Evolutionary conservation across 257 asterid genomes (phyloP), one percentile per base, ranked within the genome.

Genomic region (Solanum commersonii): DNA sequence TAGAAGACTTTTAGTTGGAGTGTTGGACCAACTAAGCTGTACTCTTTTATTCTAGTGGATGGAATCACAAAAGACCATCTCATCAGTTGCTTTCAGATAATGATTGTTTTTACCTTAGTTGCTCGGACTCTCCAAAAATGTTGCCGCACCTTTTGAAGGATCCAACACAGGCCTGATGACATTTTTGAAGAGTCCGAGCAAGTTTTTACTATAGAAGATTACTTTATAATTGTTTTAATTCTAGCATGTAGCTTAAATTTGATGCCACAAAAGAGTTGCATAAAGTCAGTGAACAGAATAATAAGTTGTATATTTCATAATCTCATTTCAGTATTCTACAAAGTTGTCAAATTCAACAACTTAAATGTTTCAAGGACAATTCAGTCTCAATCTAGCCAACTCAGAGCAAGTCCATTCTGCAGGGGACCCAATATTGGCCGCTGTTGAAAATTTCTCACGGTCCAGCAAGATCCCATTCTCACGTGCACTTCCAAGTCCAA

Each of bases 41-140:
- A 94, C 92, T 95, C 98, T 8, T 95, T 96, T 88, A 97, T 97
- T 98, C 98, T 94, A 91, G 98, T 89, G 33, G 94, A 94, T 60
- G 98, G 98, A 89, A 91, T 97, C n/a, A 92, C 98, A 49, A 94
- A 96, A 16, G 98, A 96, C 88, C 98, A 94, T 91, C 95, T 95
- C 84, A 85, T 91, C 90, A 93, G 91, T 85, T 96, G 98, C 91
- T 96, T 93, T 95, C 90, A 97, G 89, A 93, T 92, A 92, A 88
- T 38, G 96, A 95, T 11, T 95, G 98, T 16, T 16, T 16, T 52
- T 52, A 52, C 23, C 23, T 16, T 5, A 52, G 60, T 16, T 52
- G 63, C n/a, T 52, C 10, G 3, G 9, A 52, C 60, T 52, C 60
- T 52, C 22, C 3, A 49, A 49, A 52, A 52, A 5, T 52, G 0